Evolutionary conservation across 139 green algal genomes (phyloP).

Genomic region (Desmodesmus armatus): DNA sequence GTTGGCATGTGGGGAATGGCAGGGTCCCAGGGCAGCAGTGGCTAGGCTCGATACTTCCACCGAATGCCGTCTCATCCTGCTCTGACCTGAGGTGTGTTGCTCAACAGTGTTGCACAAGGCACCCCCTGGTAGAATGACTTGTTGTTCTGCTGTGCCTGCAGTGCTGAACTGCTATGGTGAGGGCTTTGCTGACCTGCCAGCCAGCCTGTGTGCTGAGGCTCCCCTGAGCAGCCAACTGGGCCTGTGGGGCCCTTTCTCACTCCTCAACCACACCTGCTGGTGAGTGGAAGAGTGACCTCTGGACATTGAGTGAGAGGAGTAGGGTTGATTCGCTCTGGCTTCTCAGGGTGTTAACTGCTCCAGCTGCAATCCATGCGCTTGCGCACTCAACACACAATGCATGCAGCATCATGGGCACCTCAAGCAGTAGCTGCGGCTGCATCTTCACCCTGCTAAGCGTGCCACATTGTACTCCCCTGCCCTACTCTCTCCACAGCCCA

Average conservation of each 20-base stretch:
- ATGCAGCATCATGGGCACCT: too few species aligned
- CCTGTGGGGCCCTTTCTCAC: slow-evolving; percentile 31
- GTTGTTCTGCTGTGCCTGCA: not conserved
- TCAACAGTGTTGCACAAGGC: too few species aligned
- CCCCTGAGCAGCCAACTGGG: slow-evolving; percentile 26
- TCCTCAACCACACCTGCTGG: slow-evolving; percentile 42
- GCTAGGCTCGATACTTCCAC: too few species aligned
- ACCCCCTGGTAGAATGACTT: too few species aligned
- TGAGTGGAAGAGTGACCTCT: not conserved
- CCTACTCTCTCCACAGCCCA: not conserved
- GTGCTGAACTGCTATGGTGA: slow-evolving; percentile 45
- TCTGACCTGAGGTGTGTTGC: too few species aligned
- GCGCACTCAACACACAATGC: not conserved
- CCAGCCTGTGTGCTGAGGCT: not conserved
- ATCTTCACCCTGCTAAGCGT: too few species aligned
- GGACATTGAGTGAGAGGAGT: too few species aligned
- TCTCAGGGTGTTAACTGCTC: not conserved
- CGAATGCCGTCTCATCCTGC: not conserved
- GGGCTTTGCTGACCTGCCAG: slow-evolving; percentile 34
- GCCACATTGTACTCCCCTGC: not conserved
- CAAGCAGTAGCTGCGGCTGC: too few species aligned
- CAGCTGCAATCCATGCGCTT: not conserved
- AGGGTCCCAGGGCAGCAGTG: too few species aligned
- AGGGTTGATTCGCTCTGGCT: not conserved
- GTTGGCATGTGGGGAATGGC: too few species aligned